A percentile compares a stretch with the other conserved stretches of the same genome.
Conservation (phyloP, 768 basidiomycete species). For the Russula sp. region DNA sequence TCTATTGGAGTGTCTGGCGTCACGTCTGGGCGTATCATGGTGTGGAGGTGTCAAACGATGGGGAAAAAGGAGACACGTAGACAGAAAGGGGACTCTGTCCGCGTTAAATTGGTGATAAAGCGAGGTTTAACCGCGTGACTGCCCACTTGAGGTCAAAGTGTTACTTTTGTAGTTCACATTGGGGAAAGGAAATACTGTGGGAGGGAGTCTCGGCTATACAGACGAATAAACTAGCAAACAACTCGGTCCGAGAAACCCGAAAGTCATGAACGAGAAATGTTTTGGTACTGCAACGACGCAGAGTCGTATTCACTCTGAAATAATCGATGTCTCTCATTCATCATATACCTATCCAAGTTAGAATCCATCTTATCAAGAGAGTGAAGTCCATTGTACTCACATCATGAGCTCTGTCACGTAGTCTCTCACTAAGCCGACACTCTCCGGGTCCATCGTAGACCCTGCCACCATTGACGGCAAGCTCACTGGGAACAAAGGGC, state of each 20-base stretch:
- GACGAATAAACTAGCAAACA: slow-evolving; percentile 13
- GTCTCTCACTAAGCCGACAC: slow-evolving; percentile 76
- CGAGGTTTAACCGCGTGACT: neutral
- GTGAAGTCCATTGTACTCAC: slow-evolving; percentile 45
- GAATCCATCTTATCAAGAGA: neutral
- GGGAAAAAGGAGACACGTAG: neutral
- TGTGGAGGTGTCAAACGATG: neutral
- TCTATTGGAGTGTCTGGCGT: slow-evolving; percentile 40
- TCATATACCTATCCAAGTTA: slow-evolving; percentile 23
- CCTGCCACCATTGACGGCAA: slow-evolving; percentile 87
- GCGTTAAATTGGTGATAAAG: neutral
- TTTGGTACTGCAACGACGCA: slow-evolving; percentile 30
- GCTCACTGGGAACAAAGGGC: slow-evolving; percentile 55
- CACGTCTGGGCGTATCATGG: slow-evolving; percentile 30
- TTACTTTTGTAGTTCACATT: neutral
- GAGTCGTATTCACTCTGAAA: slow-evolving; percentile 31
- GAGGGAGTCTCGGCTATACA: slow-evolving; percentile 1
- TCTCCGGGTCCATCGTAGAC: slow-evolving; percentile 89
- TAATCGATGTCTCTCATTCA: slow-evolving; percentile 24
- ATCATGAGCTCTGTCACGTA: slow-evolving; percentile 84
- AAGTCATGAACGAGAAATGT: slow-evolving; percentile 30
- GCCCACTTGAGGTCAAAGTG: neutral
- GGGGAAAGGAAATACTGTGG: neutral
- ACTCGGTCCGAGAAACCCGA: neutral
- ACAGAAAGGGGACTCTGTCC: neutral